Evolutionary conservation across 805 yeast genomes (phyloP).

Genomic region (Clavispora phyllophila): DNA sequence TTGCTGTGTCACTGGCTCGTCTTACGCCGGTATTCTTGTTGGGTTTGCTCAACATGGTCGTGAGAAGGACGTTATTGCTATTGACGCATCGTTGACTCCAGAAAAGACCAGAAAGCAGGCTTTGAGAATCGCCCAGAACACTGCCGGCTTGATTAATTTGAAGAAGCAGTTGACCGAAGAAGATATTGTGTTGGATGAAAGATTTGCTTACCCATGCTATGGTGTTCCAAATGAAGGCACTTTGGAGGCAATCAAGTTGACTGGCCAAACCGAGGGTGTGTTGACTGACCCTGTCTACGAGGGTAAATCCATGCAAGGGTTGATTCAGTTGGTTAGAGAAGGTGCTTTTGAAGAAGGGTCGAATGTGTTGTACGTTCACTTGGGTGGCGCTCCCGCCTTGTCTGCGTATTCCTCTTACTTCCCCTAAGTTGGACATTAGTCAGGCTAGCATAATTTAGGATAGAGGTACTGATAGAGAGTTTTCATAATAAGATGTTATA

Average conservation of each 20-base stretch:
- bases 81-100: slow-evolving; percentile 4
- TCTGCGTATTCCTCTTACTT: slow-evolving; percentile 6
- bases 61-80: slow-evolving; percentile 4
- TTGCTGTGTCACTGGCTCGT: slow-evolving; percentile 5
- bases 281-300: slow-evolving; percentile 5
- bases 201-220: slow-evolving; percentile 5
- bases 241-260: slow-evolving; percentile 4
- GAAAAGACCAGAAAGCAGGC: slow-evolving; percentile 2
- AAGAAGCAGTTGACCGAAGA: slow-evolving; percentile 1
- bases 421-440: no score
- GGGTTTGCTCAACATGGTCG: slow-evolving; percentile 5
- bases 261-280: slow-evolving; percentile 5
- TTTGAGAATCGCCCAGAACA: slow-evolving; percentile 3
- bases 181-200: slow-evolving; percentile 1
- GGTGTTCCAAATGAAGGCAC: slow-evolving; percentile 5
- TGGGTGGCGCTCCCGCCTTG: slow-evolving; percentile 5
- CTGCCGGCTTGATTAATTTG: slow-evolving; percentile 4
- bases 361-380: slow-evolving; percentile 4
- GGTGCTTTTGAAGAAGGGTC: slow-evolving; percentile 2
- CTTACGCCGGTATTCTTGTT: slow-evolving; percentile 4
- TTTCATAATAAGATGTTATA: no score
- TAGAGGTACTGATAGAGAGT: no score
- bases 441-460: no score
- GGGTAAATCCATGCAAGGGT: slow-evolving; percentile 5
- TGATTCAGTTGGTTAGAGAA: slow-evolving; percentile 2